Base-by-base conservation (phyloP, 805 yeast species). In the Gaillardinia entomophila region DNA sequence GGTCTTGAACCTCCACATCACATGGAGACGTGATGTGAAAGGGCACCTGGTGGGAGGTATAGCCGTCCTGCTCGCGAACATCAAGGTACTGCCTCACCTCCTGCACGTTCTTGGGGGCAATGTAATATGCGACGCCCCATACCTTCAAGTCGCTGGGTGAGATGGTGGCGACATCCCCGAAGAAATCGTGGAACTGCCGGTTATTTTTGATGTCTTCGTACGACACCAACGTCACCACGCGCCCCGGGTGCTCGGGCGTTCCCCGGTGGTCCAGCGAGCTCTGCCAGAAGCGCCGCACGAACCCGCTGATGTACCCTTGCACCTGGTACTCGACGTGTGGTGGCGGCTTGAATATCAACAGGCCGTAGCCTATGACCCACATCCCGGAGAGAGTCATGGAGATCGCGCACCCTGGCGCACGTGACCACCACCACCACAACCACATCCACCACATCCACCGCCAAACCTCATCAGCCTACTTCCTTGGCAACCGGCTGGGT, bases 311-410 rank as follows among this genome's bases (percentile, higher is more conserved):
- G 29, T 79, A 73, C 0, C 96, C 96, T 0, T 87, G 79, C 7
- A 83, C 69, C 24, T 77, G 60, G 46, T 71, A 65, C 30, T 75
- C 66, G 39, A 74, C 71, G 43, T 73, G 70, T 12, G 90, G 89
- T 0, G 96, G 97, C 0, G 96, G 96, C 49, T 87, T 88, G 68
- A 82, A 88, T 16, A 88, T 78, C 32, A 88, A 64, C 0, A 95
- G 84, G 1, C 97, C 97, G 50, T 88, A 88, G 2, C 97, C 96
- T 8, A 88, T 77, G 11, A 88, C 71, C 95, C 95, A 89, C 37
- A 79, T 53, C 0, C 78, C 77, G 2, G 26, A 6, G 22, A 19
- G 22, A 19, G 22, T 10, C n/a, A n/a, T n/a, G 12, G 24, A 10
- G 12, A 22, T 22, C 11, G 16, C 12, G 13, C 26, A 5, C 6